Evolutionary conservation across 768 basidiomycete genomes (phyloP), one percentile per base, ranked within the genome.

Genomic region (Fibroporia radiculosa): DNA sequence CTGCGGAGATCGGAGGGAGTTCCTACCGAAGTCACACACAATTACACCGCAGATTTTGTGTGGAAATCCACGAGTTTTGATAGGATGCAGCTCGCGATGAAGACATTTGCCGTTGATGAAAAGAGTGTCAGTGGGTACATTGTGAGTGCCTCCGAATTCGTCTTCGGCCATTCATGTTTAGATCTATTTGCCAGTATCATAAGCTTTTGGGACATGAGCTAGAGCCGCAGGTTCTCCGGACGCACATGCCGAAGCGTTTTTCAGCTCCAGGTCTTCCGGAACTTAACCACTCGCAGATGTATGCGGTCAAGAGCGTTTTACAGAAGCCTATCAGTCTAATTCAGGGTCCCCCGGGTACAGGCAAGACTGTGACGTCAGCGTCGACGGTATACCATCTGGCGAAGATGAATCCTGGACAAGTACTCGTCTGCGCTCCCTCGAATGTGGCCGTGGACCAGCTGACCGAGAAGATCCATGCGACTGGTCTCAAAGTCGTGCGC

Each of bases 11-110:
- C 88, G 1, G 95, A 98, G 53, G 91, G 91, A 13, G 93, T 95
- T 6, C 96, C 96, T 4, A 80, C 84, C 14, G 95, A 98, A 25
- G 80, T 91, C 65, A 92, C 91, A 0, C 91, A 93, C 60, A 89
- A 90, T 55, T 98, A 96, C 57, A 83, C 89, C 0, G 96, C 85
- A n/a, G 96, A 99, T 63, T 99, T 98, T 58, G 95, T 99, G 4
- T 99, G 96, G 96, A 99, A 99, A 66, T 93, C 93, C 4, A 99
- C 96, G 1, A 98, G 95, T 63, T 99, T 99, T 57, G 96, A 99
- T 63, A 77, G 96, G 39, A 99, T 99, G 96, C 96, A 99, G 61
- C 75, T 92, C 26, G 95, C 96, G 0, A 98, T 99, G 95, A 98
- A 97, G 75, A 98, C 93, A 1, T 99, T 99, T 60, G 96, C 96